Evolutionary conservation across 441 rosid genomes (phyloP).

Genomic region (Erodium trifolium): DNA sequence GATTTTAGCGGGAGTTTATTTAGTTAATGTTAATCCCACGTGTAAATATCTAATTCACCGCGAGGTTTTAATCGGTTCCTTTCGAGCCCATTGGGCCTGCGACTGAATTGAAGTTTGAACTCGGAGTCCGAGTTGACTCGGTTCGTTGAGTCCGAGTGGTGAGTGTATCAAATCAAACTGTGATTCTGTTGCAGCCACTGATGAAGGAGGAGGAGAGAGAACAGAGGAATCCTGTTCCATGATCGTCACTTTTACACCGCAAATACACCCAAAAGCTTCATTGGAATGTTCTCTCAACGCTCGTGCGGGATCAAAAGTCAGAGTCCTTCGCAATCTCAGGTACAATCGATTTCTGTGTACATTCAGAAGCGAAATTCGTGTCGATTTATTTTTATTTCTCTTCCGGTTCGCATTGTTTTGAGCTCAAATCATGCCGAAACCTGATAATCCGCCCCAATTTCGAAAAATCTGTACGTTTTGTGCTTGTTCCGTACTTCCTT

Average conservation of each 20-base stretch:
- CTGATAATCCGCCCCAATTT: conserved; percentile 22
- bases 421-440: conserved; percentile 23
- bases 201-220: conserved; percentile 1
- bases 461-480: conserved; percentile 24
- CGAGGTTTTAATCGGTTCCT: not conserved
- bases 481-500: not conserved
- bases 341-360: not conserved
- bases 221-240: conserved; percentile 24
- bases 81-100: conserved; percentile 1
- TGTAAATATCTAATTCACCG: not conserved
- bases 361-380: conserved; percentile 2
- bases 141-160: not conserved
- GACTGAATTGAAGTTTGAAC: not conserved
- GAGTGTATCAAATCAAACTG: not conserved
- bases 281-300: conserved; percentile 14
- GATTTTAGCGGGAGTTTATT: conserved; percentile 10
- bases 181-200: not conserved
- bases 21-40: not conserved
- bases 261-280: conserved; percentile 11
- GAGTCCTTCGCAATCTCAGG: conserved; percentile 11
- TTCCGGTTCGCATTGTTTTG: not conserved
- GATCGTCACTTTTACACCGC: conserved; percentile 20
- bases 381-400: not conserved
- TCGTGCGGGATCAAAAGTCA: conserved; percentile 11
- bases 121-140: conserved; percentile 5